These are phyloP conservation scores for Colletotrichum navitas DNA, from an alignment of 2,329 filamentous ascomycete genomes.

Conservation along the genomic window DNA sequence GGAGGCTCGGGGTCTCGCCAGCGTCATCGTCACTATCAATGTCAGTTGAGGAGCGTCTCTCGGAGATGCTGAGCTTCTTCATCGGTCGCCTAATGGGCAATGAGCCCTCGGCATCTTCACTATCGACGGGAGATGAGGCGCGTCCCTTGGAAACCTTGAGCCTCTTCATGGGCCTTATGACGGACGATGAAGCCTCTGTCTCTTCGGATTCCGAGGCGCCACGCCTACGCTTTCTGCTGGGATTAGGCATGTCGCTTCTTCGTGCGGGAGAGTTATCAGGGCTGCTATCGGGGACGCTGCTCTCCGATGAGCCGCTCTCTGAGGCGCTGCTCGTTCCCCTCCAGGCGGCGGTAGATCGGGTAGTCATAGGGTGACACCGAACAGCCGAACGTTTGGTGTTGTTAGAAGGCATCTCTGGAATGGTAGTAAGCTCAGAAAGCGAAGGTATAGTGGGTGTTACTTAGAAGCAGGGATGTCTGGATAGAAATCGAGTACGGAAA, in stretches of 20 bases:
- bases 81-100: not conserved
- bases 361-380: not conserved
- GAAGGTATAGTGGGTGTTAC: not conserved
- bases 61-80: not conserved
- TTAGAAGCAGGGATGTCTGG: fast-evolving
- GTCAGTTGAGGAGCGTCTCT: not conserved
- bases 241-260: not conserved
- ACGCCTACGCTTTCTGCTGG: not conserved
- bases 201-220: not conserved
- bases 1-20: not conserved
- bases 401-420: not conserved
- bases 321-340: not conserved
- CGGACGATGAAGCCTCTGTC: not conserved
- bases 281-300: not conserved
- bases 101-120: not conserved
- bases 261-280: not conserved
- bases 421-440: no score
- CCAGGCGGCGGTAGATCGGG: not conserved
- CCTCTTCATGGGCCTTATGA: not conserved
- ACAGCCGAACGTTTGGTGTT: not conserved
- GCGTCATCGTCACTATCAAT: not conserved
- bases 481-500: no score
- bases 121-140: not conserved
- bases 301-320: not conserved
- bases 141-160: not conserved